Base-by-base conservation (phyloP, 768 basidiomycete genomes). In the Coprinopsis strossmayeri region DNA sequence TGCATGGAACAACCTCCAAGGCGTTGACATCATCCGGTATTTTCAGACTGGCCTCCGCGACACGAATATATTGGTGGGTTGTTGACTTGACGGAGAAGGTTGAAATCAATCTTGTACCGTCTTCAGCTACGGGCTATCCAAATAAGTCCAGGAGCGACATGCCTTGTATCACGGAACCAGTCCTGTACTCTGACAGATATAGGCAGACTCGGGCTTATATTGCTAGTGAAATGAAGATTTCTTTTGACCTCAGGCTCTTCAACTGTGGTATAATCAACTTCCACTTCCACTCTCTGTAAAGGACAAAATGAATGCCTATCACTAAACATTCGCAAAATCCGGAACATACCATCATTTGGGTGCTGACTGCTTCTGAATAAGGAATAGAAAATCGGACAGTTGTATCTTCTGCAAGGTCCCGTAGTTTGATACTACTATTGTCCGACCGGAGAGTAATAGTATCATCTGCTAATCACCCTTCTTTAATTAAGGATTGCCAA, bases 101-200 rank as follows among this genome's bases (percentile, higher is more conserved):
- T 2, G 91, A 94, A 55, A 97, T 82, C 3, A 97, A 67, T 53
- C 95, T 97, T 52, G 12, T 15, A 46, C 3, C 24, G 17, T 27
- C 34, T 28, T 18, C 20, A 39, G 54, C 45, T 21, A 51, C 17
- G 43, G 42, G 27, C 32, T 42, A 38, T 34, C 28, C 10, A 1
- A 26, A 27, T 37, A 2, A 50, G 27, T 7, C 34, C 47, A n/a
- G n/a, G n/a, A n/a, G n/a, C n/a, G n/a, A n/a, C 73, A 37, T 30
- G 92, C 95, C 81, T 83, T 48, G 79, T 72, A 23, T 86, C 85
- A 18, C 95, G 81, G 72, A 98, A 97, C 65, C 91, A 94, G 62
- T 99, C 96, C 65, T 97, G 89, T 0, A 98, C 95, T 50, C 94
- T 96, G 50, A 97, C 88, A 2, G 87, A 80, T 37, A 99, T 72